Evolutionary conservation across 1,139 yeast species (phyloP).

Genomic region (Suhomyces anneliseae): DNA sequence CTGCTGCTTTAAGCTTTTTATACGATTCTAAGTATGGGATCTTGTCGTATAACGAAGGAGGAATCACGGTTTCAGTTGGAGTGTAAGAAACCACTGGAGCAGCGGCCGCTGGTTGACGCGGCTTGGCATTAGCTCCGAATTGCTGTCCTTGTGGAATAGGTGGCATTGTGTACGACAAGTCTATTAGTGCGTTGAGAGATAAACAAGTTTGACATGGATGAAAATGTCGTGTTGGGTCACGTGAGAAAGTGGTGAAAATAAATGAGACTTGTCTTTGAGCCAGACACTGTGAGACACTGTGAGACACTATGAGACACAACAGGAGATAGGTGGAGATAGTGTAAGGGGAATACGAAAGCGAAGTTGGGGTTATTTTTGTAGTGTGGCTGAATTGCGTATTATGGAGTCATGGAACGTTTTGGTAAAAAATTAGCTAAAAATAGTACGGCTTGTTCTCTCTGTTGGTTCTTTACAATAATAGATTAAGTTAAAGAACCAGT

Average conservation of each 20-base stretch:
- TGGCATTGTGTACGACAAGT: slow-evolving; percentile 2
- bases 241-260: not conserved
- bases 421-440: too few relatives aligned
- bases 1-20: slow-evolving; percentile 72
- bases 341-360: too few relatives aligned
- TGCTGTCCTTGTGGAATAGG: slow-evolving; percentile 10
- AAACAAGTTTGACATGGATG: not conserved
- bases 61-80: slow-evolving; percentile 74
- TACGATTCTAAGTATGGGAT: slow-evolving; percentile 77
- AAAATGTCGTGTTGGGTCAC: not conserved
- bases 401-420: too few relatives aligned
- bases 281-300: not conserved
- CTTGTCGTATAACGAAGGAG: slow-evolving; percentile 56
- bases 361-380: too few relatives aligned
- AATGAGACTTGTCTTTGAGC: not conserved
- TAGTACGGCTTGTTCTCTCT: too few relatives aligned
- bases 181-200: not conserved
- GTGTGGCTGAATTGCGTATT: too few relatives aligned
- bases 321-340: too few relatives aligned
- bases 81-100: slow-evolving; percentile 48
- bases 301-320: too few relatives aligned
- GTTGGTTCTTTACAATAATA: too few relatives aligned
- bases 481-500: too few relatives aligned
- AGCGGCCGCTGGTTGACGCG: slow-evolving; percentile 37
- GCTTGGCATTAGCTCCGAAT: slow-evolving; percentile 20